Evolutionary conservation across 192 early-diverging fungal species (phyloP).

Genomic region (Mortierella antarctica): DNA sequence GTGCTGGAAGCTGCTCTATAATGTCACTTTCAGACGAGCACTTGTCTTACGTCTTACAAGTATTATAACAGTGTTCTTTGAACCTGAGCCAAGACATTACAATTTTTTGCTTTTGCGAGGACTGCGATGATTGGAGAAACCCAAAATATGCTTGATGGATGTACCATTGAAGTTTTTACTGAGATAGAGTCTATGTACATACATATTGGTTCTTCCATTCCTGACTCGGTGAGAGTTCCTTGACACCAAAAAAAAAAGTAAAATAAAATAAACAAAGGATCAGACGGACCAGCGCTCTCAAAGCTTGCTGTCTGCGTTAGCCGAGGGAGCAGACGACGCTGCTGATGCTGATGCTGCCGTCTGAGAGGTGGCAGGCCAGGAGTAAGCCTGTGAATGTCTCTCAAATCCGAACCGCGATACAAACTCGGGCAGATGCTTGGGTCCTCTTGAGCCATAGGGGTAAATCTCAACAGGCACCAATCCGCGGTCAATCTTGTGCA

Average conservation of each 20-base stretch:
- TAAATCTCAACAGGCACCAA: constrained; percentile 75
- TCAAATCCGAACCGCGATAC: constrained; percentile 68
- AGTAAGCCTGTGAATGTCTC: constrained; percentile 52
- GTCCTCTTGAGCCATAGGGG: constrained; percentile 86
- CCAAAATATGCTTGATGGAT: too few species aligned
- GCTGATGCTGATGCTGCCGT: constrained; percentile 5
- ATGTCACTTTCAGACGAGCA: too few species aligned
- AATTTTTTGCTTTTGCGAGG: not conserved
- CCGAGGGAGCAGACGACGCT: not conserved
- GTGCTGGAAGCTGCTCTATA: too few species aligned
- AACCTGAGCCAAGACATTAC: not conserved
- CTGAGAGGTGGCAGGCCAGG: constrained; percentile 59
- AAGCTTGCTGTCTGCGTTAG: constrained; percentile 31
- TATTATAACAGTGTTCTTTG: too few species aligned
- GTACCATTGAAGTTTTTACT: too few species aligned
- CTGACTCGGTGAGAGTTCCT: not conserved
- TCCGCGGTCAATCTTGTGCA: constrained; percentile 82
- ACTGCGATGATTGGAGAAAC: too few species aligned
- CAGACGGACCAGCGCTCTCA: not conserved
- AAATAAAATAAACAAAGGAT: not conserved
- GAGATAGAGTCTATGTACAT: not conserved
- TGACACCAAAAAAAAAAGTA: not conserved
- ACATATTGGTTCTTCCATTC: not conserved
- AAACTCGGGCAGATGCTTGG: constrained; percentile 82
- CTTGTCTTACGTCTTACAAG: too few species aligned